phyloP scores from a whole-genome alignment of 441 rosid species.

The Brassica hybrid region DNA sequence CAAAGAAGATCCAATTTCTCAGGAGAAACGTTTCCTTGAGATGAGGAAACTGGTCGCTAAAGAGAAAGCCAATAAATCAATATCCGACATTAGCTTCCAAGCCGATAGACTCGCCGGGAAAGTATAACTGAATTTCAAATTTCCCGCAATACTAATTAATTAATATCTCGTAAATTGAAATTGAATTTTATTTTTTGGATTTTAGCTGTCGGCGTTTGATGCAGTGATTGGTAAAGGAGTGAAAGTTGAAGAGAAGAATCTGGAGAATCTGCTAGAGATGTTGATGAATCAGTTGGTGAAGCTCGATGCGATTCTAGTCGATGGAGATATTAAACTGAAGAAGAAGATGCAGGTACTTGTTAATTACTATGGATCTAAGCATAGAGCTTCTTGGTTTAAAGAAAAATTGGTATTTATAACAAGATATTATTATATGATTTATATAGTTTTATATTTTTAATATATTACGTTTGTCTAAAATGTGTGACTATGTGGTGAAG shows the following conservation, averaged over 20 bases:
- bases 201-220: slow-evolving; percentile 71
- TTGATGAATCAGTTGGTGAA: slow-evolving; percentile 86
- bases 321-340: slow-evolving; percentile 78
- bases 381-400: not conserved
- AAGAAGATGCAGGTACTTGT: slow-evolving; percentile 78
- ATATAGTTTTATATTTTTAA: too few species aligned
- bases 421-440: not conserved
- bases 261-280: slow-evolving; percentile 62
- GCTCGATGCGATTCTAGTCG: slow-evolving; percentile 70
- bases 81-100: slow-evolving; percentile 78
- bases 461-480: too few species aligned
- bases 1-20: slow-evolving; percentile 75
- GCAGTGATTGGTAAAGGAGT: slow-evolving; percentile 63
- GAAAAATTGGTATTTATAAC: not conserved
- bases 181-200: not conserved
- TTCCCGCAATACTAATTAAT: not conserved
- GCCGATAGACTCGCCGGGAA: slow-evolving; percentile 77
- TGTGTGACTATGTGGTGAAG: not conserved
- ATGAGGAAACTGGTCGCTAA: slow-evolving; percentile 68
- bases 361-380: not conserved
- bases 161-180: not conserved
- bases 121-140: slow-evolving; percentile 44
- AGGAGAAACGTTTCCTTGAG: slow-evolving; percentile 74
- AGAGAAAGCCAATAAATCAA: slow-evolving; percentile 75
- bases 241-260: slow-evolving; percentile 66